Base-by-base conservation (phyloP, 352 stramenopile species). In the Peronospora farinosa region DNA sequence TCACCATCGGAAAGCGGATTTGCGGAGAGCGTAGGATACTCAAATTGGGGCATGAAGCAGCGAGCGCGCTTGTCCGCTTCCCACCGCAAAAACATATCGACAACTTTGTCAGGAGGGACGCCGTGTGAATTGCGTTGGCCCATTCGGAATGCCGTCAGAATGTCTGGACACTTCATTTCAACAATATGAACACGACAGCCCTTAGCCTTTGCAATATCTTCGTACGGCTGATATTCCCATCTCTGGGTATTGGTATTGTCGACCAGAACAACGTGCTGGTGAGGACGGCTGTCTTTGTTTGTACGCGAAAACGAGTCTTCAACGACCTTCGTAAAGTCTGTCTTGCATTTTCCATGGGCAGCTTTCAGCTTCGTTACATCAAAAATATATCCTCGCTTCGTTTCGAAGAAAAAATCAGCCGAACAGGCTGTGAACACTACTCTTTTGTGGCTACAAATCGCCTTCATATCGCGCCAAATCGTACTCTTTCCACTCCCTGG, bases 401-500 rank as follows among this genome's bases (percentile, higher is more conserved):
- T 83, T 43, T 87, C 65, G 50, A 90, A 90, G 52, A 68, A 74
- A n/a, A 49, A 60, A 50, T 90, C 79, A 0, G 74, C 79, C 2
- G 79, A 90, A n/a, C 73, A 79, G 12, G 74, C 63, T 1, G 60
- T 61, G 12, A 66, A 65, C 5, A n/a, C 27, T 2, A 58, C 54
- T 27, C 38, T 54, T 17, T 57, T 53, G 1, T 69, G 31, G 3
- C 54, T 28, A 51, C 65, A 80, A 25, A 87, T 67, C 7, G 44
- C 33, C 4, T 59, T 41, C 8, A 87, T 62, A 21, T 83, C 74
- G 1, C 54, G 57, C 7, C 61, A 51, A 11, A 88, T 43, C 2
- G 74, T 73, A 52, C 74, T 88, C 51, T 90, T 90, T 11, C 79
- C 79, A 49, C 77, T 88, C 0, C 79, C 79, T 2, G 79, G 79